These are phyloP conservation scores for Penstemon eatonii DNA, from an alignment of 257 asterid genomes.

Conservation along the genomic window DNA sequence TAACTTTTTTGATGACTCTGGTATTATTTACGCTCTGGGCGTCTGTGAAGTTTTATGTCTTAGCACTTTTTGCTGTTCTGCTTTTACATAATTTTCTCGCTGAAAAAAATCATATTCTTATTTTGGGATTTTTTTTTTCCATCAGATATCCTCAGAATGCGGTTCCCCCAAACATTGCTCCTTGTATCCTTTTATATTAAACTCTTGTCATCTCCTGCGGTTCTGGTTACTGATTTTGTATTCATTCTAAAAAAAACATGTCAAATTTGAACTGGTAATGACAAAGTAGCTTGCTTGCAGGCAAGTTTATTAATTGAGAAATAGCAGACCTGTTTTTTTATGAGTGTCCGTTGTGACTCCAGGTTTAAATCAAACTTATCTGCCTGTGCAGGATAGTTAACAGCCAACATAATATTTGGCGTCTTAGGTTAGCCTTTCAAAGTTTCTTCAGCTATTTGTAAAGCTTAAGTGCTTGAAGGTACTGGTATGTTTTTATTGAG, in stretches of 20 bases:
- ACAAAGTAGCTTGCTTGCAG: not conserved
- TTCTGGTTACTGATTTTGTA: constrained; percentile 17
- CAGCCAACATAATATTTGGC: too few species aligned
- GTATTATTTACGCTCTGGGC: constrained; percentile 8
- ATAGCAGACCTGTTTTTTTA: not conserved
- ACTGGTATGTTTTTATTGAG: not conserved
- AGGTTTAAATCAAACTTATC: not conserved
- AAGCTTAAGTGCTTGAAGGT: too few species aligned
- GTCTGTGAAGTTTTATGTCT: constrained; percentile 12
- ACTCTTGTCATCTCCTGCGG: not conserved
- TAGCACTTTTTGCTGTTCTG: constrained; percentile 11
- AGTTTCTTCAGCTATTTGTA: too few species aligned
- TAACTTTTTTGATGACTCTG: constrained; percentile 16
- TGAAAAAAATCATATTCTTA: constrained; percentile 21
- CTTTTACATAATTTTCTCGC: constrained; percentile 23
- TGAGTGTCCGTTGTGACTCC: not conserved
- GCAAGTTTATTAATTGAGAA: not conserved
- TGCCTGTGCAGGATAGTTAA: too few species aligned
- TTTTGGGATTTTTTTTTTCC: constrained; percentile 25
- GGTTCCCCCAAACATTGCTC: constrained; percentile 84
- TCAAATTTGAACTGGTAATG: too few species aligned
- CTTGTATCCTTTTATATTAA: constrained; percentile 67
- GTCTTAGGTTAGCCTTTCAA: too few species aligned
- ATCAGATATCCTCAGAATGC: constrained; percentile 78
- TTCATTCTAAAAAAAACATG: not conserved